Conservation (phyloP, 768 basidiomycete genomes). For the Mycena maculata region DNA sequence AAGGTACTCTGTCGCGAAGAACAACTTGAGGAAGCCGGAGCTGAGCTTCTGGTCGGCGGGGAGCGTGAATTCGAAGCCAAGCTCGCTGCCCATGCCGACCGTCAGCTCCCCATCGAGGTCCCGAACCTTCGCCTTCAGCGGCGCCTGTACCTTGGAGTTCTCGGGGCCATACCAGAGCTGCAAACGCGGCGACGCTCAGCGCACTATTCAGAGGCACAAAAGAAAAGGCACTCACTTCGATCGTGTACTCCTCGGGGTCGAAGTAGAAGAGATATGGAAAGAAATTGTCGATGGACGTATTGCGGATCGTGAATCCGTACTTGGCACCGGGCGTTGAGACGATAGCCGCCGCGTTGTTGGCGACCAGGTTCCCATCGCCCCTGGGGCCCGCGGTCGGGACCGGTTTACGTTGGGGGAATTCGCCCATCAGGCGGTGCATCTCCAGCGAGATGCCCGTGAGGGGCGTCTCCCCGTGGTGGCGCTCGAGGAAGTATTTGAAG, state of each 20-base stretch:
- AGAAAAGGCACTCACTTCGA: neutral
- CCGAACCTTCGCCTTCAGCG: too few relatives aligned
- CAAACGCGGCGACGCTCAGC: too few relatives aligned
- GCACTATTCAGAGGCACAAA: too few relatives aligned
- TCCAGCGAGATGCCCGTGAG: conserved; percentile 7
- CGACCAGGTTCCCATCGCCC: conserved; percentile 12
- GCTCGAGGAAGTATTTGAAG: conserved; percentile 22
- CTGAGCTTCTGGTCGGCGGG: neutral
- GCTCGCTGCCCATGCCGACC: neutral
- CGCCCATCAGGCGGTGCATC: conserved; percentile 18
- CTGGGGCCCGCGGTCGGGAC: neutral
- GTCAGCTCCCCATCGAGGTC: neutral
- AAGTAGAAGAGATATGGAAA: conserved; percentile 23
- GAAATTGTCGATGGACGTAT: neutral
- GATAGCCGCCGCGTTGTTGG: neutral
- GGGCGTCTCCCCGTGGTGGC: neutral
- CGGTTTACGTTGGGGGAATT: neutral
- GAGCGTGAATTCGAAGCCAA: neutral
- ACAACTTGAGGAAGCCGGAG: conserved; percentile 8
- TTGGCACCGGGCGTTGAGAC: neutral
- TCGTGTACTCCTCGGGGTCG: conserved; percentile 15
- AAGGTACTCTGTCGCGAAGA: neutral
- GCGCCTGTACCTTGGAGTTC: too few relatives aligned
- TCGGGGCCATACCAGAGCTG: too few relatives aligned
- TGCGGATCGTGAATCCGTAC: conserved; percentile 27